Evolutionary conservation across 768 basidiomycete genomes (phyloP), one percentile per base, ranked within the genome.

Genomic region (Gyrodon lividus): DNA sequence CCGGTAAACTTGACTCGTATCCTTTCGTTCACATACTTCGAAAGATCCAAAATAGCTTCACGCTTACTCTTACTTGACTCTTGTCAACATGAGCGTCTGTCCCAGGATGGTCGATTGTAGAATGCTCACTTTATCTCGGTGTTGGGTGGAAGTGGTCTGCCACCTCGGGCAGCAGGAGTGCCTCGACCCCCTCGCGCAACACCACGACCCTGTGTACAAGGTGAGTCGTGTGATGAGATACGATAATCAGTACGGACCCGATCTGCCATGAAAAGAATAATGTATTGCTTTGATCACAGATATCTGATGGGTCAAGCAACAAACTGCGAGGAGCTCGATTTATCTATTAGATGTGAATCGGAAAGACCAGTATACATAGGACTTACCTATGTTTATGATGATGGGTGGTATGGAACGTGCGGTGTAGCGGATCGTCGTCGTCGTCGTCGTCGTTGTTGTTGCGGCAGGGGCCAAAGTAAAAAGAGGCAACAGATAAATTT

Each of bases 1-100:
- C 97, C 97, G n/a, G 92, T 92, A 66, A 99, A 98, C 71, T 97
- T 98, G 64, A 98, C 94, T 50, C 92, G 75, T 65, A 99, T 91
- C 55, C 84, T 81, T 70, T 94, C 86, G 69, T 96, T 90, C 46
- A 89, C 88, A 62, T 97, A 98, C 70, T 96, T 95, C 43, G 89
- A 84, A 28, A 98, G 84, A 69, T 98, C 94, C 28, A 98, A 83
- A 70, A 98, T 98, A 24, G 92, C 91, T 70, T 98, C 96, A 38
- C 91, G 82, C 68, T 89, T 90, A 39, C 67, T 55, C 65, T 70
- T 69, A 46, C 67, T 69, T 67, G 57, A 58, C 59, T 61, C 55
- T 61, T 52, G 58, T 70, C 65, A 69, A 69, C 48, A 61, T 34
- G 56, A 49, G 61, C 56, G 48, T 45, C 16, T 13, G 43, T 14